Evolutionary conservation across 169 alveolate species (phyloP), one percentile per base, ranked within the genome.

Genomic region (Eimeria falciformis): DNA sequence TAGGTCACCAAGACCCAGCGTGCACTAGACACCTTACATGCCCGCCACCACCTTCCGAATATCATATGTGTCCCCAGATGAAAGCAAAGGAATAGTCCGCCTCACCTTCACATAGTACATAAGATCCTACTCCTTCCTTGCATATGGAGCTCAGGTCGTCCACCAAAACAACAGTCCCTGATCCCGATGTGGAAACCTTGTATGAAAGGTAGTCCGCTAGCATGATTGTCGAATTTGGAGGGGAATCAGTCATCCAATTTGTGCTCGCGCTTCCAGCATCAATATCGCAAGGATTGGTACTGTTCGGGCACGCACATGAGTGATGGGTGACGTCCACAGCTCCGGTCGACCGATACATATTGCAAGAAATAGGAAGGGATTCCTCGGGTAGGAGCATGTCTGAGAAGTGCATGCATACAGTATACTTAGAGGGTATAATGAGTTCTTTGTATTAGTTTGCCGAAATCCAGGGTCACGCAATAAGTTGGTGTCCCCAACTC

Each of bases 91-190:
- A n/a, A n/a, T n/a, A 23, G 29, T 7, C 23, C 88, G 37, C 14
- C 88, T 78, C 58, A 78, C 88, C 88, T 40, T 78, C 53, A 29
- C 88, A 78, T 9, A 78, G 55, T 37, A 78, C 88, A 29, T 78
- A 50, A 27, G 88, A 47, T 12, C 27, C 2, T 3, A 2, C 37
- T 40, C 50, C 11, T 23, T 78, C 69, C 71, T 40, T 53, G 71
- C 88, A 78, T 12, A 53, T 29, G 21, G 73, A 14, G 62, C 69
- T 62, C 50, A 53, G 50, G 27, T 78, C 88, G 14, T 29, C 71
- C 71, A 53, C 11, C 50, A 78, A 14, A 53, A 25, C 27, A 68
- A 78, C 37, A 12, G 73, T 40, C 27, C 68, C 68, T 14, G 71
- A 3, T 50, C 88, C 88, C 53, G 88, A 46, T 25, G 23, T 58